Evolutionary conservation across 345 rosid genomes (phyloP).

Genomic region (Populus euphratica): DNA sequence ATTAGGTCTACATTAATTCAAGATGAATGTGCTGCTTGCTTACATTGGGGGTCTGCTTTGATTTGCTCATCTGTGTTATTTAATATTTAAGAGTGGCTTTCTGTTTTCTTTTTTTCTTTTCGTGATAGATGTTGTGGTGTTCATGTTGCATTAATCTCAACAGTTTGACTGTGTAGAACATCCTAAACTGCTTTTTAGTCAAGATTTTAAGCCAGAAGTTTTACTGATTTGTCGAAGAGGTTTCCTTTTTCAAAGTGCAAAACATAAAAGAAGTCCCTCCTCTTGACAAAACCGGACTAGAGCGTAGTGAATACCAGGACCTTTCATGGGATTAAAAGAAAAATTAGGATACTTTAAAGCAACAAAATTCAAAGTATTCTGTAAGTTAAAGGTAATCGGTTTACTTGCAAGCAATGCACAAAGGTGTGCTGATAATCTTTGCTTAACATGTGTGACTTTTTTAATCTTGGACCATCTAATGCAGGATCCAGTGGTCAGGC

Average conservation of each 20-base stretch:
- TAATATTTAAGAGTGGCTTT: not conserved
- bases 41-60: constrained; percentile 4
- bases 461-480: not conserved
- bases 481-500: constrained; percentile 57
- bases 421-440: not conserved
- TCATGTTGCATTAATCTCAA: not conserved
- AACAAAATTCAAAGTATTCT: not conserved
- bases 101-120: not conserved
- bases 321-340: too few species aligned
- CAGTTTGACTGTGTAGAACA: not conserved
- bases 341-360: not conserved
- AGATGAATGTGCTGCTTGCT: not conserved
- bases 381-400: not conserved
- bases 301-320: not conserved
- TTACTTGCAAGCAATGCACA: not conserved
- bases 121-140: not conserved
- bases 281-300: not conserved
- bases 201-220: not conserved
- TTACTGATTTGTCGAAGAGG: not conserved
- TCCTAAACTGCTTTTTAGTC: not conserved
- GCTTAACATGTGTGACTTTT: not conserved
- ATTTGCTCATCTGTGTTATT: not conserved
- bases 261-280: not conserved
- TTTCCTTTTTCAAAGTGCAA: too few species aligned
- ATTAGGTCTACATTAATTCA: not conserved